Evolutionary conservation across 257 asterid species (phyloP).

Genomic region (Solanum stenotomum): DNA sequence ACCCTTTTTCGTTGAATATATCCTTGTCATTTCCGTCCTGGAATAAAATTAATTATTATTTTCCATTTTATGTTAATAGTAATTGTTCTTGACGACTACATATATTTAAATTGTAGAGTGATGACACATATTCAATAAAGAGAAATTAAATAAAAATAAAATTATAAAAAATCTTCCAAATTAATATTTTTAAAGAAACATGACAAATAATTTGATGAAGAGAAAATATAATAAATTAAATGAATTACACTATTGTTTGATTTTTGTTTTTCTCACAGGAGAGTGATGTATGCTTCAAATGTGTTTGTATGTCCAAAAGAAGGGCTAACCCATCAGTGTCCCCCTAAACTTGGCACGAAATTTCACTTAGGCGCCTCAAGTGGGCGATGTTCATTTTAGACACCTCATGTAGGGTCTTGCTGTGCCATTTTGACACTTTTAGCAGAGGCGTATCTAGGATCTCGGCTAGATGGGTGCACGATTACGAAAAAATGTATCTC

Average conservation of each 20-base stretch:
- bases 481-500: no score
- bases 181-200: neutral
- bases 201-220: no score
- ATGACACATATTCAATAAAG: neutral
- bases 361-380: no score
- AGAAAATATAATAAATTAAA: neutral
- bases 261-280: neutral
- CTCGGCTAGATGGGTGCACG: no score
- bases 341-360: no score
- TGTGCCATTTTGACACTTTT: no score
- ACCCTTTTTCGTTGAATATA: no score
- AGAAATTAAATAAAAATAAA: neutral
- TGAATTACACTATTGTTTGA: neutral
- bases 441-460: no score
- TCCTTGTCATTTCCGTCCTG: accelerated
- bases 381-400: no score
- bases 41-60: neutral
- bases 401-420: no score
- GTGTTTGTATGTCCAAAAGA: neutral
- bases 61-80: neutral
- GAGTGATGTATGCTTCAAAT: neutral
- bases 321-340: no score
- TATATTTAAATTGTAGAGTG: neutral
- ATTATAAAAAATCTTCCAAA: neutral
- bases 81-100: neutral